A percentile compares a stretch with the other conserved stretches of the same genome.
phyloP scores from a whole-genome alignment of 2,329 filamentous ascomycete species.

The Dothidotthia symphoricarpi region DNA sequence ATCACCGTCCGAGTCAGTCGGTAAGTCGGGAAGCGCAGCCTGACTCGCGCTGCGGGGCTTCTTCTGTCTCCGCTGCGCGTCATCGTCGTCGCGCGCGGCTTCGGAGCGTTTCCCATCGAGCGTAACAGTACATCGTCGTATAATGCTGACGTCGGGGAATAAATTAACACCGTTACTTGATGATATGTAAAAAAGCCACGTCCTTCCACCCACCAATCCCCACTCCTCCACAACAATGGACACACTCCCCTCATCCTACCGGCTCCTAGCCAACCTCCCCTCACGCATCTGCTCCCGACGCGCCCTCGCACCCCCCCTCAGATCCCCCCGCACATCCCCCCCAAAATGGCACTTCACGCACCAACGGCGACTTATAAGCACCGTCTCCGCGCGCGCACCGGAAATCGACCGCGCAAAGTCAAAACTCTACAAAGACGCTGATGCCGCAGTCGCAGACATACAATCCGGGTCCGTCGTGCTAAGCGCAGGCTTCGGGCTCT shows the following conservation, averaged over 20 bases:
- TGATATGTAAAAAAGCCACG: too few species aligned
- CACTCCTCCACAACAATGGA: conserved; percentile 29
- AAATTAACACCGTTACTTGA: too few species aligned
- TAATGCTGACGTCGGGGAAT: too few species aligned
- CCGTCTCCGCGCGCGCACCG: conserved; percentile 24
- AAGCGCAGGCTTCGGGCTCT: conserved; percentile 42
- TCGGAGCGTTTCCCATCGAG: too few species aligned
- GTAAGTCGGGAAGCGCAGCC: too few species aligned
- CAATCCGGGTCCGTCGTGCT: conserved; percentile 39
- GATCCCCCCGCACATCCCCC: conserved; percentile 17
- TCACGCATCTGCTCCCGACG: conserved; percentile 28
- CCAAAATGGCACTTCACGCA: conserved; percentile 23
- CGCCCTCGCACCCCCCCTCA: conserved; percentile 29
- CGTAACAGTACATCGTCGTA: too few species aligned
- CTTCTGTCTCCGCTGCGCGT: too few species aligned
- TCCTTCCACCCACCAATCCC: too few species aligned
- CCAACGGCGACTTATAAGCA: conserved; percentile 25
- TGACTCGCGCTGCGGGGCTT: too few species aligned
- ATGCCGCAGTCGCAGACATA: conserved; percentile 41
- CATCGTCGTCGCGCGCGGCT: too few species aligned
- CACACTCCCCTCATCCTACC: conserved; percentile 26
- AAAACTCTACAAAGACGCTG: conserved; percentile 39
- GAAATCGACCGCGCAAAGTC: conserved; percentile 37
- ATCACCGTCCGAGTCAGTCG: too few species aligned
- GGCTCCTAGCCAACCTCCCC: conserved; percentile 30